Percentiles rank a stretch among this genome's conserved stretches.
Conservation (phyloP, 2,329 filamentous ascomycete species). For the Tympanopsis confertula region DNA sequence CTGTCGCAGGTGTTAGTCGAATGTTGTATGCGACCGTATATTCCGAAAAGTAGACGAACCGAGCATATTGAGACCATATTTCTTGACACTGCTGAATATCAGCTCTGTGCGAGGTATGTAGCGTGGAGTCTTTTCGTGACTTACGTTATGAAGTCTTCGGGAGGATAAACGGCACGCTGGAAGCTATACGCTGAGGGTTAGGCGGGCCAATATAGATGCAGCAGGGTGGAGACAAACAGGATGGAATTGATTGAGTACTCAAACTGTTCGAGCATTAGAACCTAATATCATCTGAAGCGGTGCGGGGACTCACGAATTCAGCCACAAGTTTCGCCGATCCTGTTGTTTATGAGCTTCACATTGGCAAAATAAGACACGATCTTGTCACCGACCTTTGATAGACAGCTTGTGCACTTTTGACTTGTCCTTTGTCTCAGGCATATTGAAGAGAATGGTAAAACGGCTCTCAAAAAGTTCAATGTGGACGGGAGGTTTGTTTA, state of each 20-base stretch:
- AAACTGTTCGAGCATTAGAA: constrained; percentile 41
- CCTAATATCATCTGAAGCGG: constrained; percentile 2
- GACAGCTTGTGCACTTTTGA: constrained; percentile 92
- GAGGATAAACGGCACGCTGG: constrained; percentile 55
- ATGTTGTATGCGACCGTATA: not conserved
- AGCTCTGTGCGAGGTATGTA: not conserved
- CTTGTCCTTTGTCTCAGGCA: constrained; percentile 43
- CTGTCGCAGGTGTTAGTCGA: constrained; percentile 26
- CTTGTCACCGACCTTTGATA: constrained; percentile 52
- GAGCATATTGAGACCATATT: constrained; percentile 98
- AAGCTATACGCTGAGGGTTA: constrained; percentile 43
- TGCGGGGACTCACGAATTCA: constrained; percentile 69
- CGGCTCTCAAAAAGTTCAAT: too few species aligned
- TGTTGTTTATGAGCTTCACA: constrained; percentile 18
- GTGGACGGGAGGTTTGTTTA: constrained; percentile 1
- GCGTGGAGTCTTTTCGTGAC: constrained; percentile 22
- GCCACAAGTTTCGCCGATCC: constrained; percentile 76
- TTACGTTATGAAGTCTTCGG: constrained; percentile 90
- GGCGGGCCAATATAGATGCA: constrained; percentile 4
- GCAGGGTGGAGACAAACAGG: constrained; percentile 42
- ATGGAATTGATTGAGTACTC: constrained; percentile 98
- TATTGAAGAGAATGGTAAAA: not conserved
- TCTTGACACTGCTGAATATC: constrained; percentile 60
- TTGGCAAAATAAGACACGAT: not conserved
- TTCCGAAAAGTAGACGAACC: constrained; percentile 28